These are phyloP conservation scores for Aspergillus ostianus DNA, from an alignment of 495 filamentous ascomycete species.

Conservation along the genomic window DNA sequence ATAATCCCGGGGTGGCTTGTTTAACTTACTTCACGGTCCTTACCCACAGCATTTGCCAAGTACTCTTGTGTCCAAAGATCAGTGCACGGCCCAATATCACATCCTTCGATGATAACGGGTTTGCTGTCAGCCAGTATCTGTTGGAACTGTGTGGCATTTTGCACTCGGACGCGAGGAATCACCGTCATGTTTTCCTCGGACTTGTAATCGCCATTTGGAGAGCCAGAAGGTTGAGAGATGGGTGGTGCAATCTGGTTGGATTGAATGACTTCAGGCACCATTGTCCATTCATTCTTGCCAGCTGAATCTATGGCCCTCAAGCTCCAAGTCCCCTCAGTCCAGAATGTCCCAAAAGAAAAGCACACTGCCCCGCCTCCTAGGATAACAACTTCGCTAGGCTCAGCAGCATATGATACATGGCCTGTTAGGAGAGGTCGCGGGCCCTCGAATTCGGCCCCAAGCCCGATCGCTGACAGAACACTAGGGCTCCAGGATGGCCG, in stretches of 20 bases:
- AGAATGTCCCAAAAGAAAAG: constrained; percentile 81
- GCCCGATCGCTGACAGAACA: constrained; percentile 24
- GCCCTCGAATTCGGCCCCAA: constrained; percentile 17
- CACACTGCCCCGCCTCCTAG: constrained; percentile 83
- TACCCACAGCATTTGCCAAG: constrained; percentile 62
- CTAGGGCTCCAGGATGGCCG: constrained; percentile 14
- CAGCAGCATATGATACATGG: constrained; percentile 50
- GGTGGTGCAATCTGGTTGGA: constrained; percentile 7
- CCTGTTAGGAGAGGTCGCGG: constrained; percentile 66
- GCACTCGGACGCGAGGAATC: constrained; percentile 52
- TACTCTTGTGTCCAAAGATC: constrained; percentile 67
- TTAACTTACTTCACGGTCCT: constrained; percentile 56
- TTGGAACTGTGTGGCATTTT: constrained; percentile 55
- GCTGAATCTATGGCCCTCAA: constrained; percentile 26
- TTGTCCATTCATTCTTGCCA: constrained; percentile 22
- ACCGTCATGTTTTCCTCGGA: constrained; percentile 9
- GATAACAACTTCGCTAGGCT: constrained; percentile 51
- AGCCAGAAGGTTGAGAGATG: not conserved
- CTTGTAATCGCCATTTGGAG: constrained; percentile 6
- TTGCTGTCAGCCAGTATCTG: constrained; percentile 54
- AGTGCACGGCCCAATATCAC: constrained; percentile 66
- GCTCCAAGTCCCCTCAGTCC: constrained; percentile 61
- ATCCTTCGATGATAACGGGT: constrained; percentile 63
- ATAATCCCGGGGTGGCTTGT: not conserved
- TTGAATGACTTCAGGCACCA: constrained; percentile 18